Evolutionary conservation across 202 grass and related monocot genomes (phyloP).

Genomic region (Setaria italica): DNA sequence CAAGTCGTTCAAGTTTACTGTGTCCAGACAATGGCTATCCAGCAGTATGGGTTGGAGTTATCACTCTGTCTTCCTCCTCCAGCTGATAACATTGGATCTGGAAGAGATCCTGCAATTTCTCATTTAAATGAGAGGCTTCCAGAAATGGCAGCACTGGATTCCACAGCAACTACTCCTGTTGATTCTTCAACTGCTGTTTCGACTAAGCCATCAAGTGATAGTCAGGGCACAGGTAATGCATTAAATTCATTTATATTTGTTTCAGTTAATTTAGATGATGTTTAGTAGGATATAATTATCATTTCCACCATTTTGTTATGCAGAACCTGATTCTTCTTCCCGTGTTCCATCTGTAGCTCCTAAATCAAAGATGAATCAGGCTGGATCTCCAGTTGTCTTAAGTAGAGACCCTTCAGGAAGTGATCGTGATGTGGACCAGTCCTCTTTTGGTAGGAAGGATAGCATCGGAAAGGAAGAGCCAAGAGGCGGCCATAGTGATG

Average conservation of each 20-base stretch:
- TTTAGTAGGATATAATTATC: slow-evolving; percentile 49
- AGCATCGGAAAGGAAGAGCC: slow-evolving; percentile 50
- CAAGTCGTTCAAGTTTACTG: slow-evolving; percentile 92
- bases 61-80: slow-evolving; percentile 81
- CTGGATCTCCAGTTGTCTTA: slow-evolving; percentile 55
- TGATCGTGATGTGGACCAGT: slow-evolving; percentile 57
- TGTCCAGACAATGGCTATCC: slow-evolving; percentile 97
- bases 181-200: slow-evolving; percentile 38
- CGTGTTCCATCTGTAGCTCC: slow-evolving; percentile 43
- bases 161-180: slow-evolving; percentile 13
- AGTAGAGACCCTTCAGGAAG: slow-evolving; percentile 57
- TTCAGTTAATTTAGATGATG: slow-evolving; percentile 41
- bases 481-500: slow-evolving; percentile 49
- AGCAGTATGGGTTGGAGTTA: slow-evolving; percentile 90
- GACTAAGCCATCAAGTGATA: slow-evolving; percentile 43
- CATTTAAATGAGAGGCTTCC: slow-evolving; percentile 47
- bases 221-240: slow-evolving; percentile 34
- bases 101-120: slow-evolving; percentile 64
- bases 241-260: slow-evolving; percentile 33
- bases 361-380: slow-evolving; percentile 53
- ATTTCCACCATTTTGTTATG: slow-evolving; percentile 47
- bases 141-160: slow-evolving; percentile 48
- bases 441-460: slow-evolving; percentile 47
- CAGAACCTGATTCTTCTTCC: slow-evolving; percentile 53
- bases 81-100: slow-evolving; percentile 48